Evolutionary conservation across 106 monocot genomes (phyloP).

Genomic region (Dendrobium nobile): DNA sequence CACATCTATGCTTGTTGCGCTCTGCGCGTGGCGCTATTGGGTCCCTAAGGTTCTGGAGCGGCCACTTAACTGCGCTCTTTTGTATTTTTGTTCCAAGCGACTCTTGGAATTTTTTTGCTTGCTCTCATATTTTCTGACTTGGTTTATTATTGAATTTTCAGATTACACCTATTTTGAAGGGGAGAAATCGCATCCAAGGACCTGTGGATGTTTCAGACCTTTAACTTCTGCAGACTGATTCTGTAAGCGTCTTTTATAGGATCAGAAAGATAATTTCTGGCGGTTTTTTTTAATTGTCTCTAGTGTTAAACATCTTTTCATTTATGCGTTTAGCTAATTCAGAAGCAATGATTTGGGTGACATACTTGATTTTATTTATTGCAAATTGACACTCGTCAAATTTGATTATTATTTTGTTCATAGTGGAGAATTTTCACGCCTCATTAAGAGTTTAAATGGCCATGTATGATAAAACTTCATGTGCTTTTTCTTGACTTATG

Average conservation of each 20-base stretch:
- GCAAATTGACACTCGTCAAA: background rate
- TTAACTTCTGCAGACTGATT: background rate
- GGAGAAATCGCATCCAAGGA: background rate
- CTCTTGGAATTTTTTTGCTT: background rate
- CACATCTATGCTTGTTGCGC: background rate
- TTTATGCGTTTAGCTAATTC: background rate
- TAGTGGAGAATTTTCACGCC: background rate
- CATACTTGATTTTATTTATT: background rate
- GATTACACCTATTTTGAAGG: background rate
- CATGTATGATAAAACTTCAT: background rate
- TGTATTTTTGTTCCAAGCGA: background rate
- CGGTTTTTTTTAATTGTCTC: background rate
- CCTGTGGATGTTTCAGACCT: background rate
- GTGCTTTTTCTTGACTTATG: background rate
- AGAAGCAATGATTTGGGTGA: background rate
- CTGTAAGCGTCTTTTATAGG: background rate
- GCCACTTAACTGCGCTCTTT: background rate
- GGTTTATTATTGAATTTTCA: background rate
- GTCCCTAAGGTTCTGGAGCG: background rate
- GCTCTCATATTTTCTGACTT: background rate
- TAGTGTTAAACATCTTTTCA: background rate
- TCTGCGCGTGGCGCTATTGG: background rate
- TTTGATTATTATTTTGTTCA: background rate
- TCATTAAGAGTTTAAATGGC: too few relatives aligned
- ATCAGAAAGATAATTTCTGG: background rate